phyloP scores from a whole-genome alignment of 352 stramenopile species.

The Globisporangium parvum region DNA sequence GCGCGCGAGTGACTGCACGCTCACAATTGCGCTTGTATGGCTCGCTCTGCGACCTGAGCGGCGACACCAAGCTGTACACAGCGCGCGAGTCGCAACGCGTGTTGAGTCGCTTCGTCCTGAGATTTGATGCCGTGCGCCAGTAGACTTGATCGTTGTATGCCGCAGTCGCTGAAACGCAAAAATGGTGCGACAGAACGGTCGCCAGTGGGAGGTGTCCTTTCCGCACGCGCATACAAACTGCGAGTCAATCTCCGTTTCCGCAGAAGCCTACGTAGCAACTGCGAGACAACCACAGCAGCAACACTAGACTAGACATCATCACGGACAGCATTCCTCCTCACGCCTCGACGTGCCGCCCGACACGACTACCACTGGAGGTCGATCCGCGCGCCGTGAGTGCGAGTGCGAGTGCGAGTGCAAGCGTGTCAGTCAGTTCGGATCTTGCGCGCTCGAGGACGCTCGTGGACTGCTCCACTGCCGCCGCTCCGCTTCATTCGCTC shows the following conservation, averaged over 20 bases:
- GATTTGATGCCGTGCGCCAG: no score
- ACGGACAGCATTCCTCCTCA: not conserved
- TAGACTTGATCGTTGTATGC: slow-evolving; percentile 1
- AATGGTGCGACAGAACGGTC: not conserved
- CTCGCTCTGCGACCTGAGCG: no score
- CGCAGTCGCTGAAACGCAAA: not conserved
- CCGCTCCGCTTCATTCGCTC: not conserved
- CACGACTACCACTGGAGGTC: no score
- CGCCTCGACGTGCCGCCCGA: no score
- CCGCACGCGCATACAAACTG: not conserved
- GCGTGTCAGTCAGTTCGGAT: not conserved
- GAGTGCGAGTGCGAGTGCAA: no score
- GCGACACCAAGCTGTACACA: no score
- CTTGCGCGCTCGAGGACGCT: not conserved
- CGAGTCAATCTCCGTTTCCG: not conserved
- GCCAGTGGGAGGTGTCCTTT: not conserved
- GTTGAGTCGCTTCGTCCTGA: no score
- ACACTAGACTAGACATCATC: not conserved
- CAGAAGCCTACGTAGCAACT: not conserved
- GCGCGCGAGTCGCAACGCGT: no score
- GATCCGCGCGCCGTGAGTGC: no score
- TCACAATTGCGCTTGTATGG: no score
- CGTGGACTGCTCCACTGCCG: no score
- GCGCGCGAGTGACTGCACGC: no score
- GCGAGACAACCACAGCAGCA: not conserved